Evolutionary conservation across 257 asterid species (phyloP).

Genomic region (Cinchona pubescens): DNA sequence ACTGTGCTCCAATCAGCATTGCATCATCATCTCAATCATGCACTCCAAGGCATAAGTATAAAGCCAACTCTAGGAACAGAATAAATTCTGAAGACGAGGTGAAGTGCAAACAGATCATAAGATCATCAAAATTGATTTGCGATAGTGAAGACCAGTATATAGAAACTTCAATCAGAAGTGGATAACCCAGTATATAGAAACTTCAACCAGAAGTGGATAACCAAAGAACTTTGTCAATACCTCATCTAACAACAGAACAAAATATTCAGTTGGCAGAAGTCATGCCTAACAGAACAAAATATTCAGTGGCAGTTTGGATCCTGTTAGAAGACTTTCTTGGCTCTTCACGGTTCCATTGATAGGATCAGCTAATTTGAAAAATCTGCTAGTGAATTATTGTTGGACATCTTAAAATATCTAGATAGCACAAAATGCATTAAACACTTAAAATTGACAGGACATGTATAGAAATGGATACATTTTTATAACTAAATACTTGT

Average conservation of each 20-base stretch:
- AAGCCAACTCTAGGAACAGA: not conserved
- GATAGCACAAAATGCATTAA: not conserved
- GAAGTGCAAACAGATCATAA: not conserved
- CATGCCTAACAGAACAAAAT: constrained; percentile 52
- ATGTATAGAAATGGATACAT: not conserved
- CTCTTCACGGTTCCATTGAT: constrained; percentile 75
- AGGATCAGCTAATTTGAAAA: constrained; percentile 75
- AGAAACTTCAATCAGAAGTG: no score
- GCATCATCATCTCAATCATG: constrained; percentile 95
- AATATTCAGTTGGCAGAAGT: constrained; percentile 87
- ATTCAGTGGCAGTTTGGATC: constrained; percentile 63
- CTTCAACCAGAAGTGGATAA: not conserved
- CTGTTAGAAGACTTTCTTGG: constrained; percentile 80
- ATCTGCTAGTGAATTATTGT: constrained; percentile 50
- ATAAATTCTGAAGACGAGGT: not conserved
- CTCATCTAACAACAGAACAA: constrained; percentile 80
- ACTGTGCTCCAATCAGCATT: constrained; percentile 85
- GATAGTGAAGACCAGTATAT: no score
- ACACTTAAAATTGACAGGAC: not conserved
- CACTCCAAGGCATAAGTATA: constrained; percentile 9
- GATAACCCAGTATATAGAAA: not conserved
- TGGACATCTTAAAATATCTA: constrained; percentile 21
- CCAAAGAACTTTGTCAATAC: constrained; percentile 33
- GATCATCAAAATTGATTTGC: not conserved
- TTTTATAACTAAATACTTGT: not conserved